These are phyloP conservation scores for Atkinsonella hypoxylon DNA, from an alignment of 2,329 filamentous ascomycete genomes.

Conservation along the genomic window DNA sequence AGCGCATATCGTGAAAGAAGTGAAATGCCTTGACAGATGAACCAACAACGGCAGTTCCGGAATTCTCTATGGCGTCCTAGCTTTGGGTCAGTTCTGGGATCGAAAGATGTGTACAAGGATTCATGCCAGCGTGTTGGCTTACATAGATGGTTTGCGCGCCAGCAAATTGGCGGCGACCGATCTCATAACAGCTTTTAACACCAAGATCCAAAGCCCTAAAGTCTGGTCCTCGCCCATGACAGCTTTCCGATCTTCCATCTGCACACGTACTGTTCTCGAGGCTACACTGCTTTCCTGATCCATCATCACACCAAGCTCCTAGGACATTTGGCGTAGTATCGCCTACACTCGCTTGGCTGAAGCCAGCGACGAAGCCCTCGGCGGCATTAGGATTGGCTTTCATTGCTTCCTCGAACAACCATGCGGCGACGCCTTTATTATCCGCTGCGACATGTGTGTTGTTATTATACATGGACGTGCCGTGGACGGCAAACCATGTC, in stretches of 20 bases:
- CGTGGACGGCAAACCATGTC: slow-evolving; percentile 88
- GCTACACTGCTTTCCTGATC: slow-evolving; percentile 57
- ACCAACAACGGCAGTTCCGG: slow-evolving; percentile 42
- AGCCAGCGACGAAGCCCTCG: slow-evolving; percentile 72
- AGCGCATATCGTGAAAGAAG: slow-evolving; percentile 71
- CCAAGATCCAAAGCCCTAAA: slow-evolving; percentile 59
- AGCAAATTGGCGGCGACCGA: slow-evolving; percentile 59
- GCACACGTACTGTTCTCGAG: slow-evolving; percentile 76
- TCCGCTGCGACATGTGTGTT: slow-evolving; percentile 89
- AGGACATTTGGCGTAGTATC: slow-evolving; percentile 83
- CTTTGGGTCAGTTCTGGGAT: background rate
- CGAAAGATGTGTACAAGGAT: background rate
- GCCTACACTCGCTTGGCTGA: slow-evolving; percentile 83
- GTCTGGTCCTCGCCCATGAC: slow-evolving; percentile 61
- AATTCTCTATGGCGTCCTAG: slow-evolving; percentile 27
- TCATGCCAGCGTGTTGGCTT: slow-evolving; percentile 10
- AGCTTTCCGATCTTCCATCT: slow-evolving; percentile 55
- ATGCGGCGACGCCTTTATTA: slow-evolving; percentile 89
- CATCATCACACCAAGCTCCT: slow-evolving; percentile 84
- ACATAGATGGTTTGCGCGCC: slow-evolving; percentile 38
- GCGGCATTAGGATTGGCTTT: slow-evolving; percentile 40
- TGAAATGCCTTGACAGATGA: slow-evolving; percentile 70
- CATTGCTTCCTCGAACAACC: slow-evolving; percentile 65
- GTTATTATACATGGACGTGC: slow-evolving; percentile 82
- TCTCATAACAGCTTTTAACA: slow-evolving; percentile 62